Base-by-base conservation (phyloP, 139 green algal species). In the Chlamydomonas sp. region DNA sequence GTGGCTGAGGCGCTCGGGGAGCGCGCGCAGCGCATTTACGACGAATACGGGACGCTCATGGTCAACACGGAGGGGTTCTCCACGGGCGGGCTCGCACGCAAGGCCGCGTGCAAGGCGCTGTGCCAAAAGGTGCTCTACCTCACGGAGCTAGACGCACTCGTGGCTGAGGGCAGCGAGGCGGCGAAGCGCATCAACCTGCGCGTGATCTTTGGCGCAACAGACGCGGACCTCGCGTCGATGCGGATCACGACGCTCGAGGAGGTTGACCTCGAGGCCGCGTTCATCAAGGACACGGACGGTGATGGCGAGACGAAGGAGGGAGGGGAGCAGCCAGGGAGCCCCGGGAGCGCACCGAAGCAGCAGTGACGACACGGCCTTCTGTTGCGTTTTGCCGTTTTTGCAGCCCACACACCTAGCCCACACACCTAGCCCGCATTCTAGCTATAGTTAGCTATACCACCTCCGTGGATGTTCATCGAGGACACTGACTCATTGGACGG, bases 61-160 rank as follows among this genome's bases (percentile, higher is more conserved):
- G 75, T 96, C 57, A 86, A 90, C 65, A 80, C 77, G 5, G 78
- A 86, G 36, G 88, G 90, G 57, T 84, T 92, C 74, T 88, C 80
- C 3, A 43, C 73, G 48, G 35, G 73, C 39, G 89, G 88, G n/a
- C 28, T 87, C 1, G 79, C 96, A 79, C 81, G 90, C 58, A 97
- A 97, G 77, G 90, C 88, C 37, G 89, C 89, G 13, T 88, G 83
- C 71, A 74, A 81, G 20, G 79, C 79, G 10, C 77, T 98, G 58
- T 97, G 97, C 78, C 79, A 81, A 57, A 99, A 99, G 83, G 73
- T 99, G 72, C 83, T 97, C 35, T 97, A 94, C 73, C 69, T 99
- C 0, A 86, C 82, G 57, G 90, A 98, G 76, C 63, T 67, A 31
- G 78, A 90, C 34, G 74, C 80, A 33, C 73, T 97, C 35, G 67